Percentiles rank a stretch among this genome's conserved stretches.
Evolutionary conservation across 2,329 filamentous ascomycete genomes (phyloP).

Genomic region (Sporothrix variecibatus): DNA sequence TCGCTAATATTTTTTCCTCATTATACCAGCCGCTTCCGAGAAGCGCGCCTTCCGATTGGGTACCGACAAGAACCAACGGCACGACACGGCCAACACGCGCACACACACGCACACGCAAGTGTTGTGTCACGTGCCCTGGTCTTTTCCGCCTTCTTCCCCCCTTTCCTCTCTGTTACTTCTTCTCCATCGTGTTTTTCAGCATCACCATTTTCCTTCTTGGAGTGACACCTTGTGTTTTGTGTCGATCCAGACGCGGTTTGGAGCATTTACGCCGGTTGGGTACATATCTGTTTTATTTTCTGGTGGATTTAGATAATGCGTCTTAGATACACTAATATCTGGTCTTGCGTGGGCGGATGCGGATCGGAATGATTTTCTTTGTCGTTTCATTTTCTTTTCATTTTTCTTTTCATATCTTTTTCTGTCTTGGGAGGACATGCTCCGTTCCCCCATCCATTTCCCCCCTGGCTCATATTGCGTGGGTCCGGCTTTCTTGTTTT

Average conservation of each 20-base stretch:
- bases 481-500: background rate
- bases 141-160: background rate
- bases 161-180: background rate
- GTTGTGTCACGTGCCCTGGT: conserved; percentile 2
- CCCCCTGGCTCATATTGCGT: background rate
- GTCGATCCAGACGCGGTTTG: conserved; percentile 1
- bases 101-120: background rate
- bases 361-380: conserved; percentile 19
- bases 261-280: conserved; percentile 19
- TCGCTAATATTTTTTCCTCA: background rate
- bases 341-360: conserved; percentile 8
- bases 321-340: conserved; percentile 26
- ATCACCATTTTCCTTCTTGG: background rate
- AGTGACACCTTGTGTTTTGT: background rate
- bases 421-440: background rate
- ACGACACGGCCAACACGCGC: background rate
- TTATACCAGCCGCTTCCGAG: background rate
- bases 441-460: background rate
- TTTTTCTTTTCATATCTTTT: background rate
- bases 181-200: background rate
- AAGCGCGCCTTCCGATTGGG: conserved; percentile 11
- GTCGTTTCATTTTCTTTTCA: background rate
- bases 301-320: conserved; percentile 24
- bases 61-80: background rate
- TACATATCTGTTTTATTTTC: conserved; percentile 9